Percentiles rank a stretch among this genome's conserved stretches.
phyloP scores from a whole-genome alignment of 345 rosid species.

The Camelina laxa region DNA sequence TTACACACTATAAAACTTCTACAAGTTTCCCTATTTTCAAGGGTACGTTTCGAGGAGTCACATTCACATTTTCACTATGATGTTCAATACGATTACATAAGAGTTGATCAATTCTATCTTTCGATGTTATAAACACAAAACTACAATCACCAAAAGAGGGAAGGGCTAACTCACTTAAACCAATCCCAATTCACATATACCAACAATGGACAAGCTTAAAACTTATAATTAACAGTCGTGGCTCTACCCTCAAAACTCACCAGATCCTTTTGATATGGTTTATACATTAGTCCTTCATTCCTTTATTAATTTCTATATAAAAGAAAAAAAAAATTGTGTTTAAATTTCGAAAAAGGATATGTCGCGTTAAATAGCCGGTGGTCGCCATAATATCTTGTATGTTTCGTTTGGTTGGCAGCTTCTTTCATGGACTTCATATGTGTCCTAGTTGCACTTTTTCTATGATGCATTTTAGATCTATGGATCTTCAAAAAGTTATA shows the following conservation, averaged over 20 bases:
- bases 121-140: not conserved
- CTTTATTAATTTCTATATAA: too few relatives aligned
- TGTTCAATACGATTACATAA: not conserved
- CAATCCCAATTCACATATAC: not conserved
- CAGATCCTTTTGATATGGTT: not conserved
- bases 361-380: not conserved
- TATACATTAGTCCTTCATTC: too few relatives aligned
- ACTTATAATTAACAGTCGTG: not conserved
- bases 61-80: not conserved
- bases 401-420: not conserved
- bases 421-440: not conserved
- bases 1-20: not conserved
- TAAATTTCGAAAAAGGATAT: not conserved
- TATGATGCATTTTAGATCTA: not conserved
- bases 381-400: not conserved
- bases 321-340: too few relatives aligned
- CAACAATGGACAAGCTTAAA: not conserved
- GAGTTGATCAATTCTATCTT: not conserved
- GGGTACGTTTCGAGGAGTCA: not conserved
- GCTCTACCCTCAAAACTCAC: not conserved
- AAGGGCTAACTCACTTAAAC: not conserved
- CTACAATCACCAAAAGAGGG: not conserved
- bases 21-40: not conserved
- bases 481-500: not conserved
- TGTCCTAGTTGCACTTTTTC: not conserved